Conservation (phyloP, 257 asterid genomes). For the Prunella vulgaris region DNA sequence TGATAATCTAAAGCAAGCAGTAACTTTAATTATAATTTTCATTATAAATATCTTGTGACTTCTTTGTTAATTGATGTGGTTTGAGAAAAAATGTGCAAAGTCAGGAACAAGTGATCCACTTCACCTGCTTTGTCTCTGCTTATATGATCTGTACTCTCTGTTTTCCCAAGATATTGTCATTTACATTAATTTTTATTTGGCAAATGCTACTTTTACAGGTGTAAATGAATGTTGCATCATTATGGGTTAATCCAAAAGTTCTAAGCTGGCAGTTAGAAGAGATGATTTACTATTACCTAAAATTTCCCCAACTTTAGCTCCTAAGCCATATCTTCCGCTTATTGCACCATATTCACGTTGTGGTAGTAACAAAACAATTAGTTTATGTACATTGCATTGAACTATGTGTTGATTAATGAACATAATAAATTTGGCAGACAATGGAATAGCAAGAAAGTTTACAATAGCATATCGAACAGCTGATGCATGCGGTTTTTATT, state of each 20-base stretch:
- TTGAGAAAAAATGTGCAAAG: not conserved
- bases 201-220: constrained; percentile 43
- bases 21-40: not conserved
- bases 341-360: constrained; percentile 97
- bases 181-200: not conserved
- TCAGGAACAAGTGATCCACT: not conserved
- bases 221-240: constrained; percentile 32
- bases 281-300: constrained; percentile 60
- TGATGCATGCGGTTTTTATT: no score
- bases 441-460: no score
- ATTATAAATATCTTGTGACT: not conserved
- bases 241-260: constrained; percentile 29
- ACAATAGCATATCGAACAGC: no score
- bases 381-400: no score
- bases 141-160: not conserved
- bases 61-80: not conserved
- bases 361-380: no score
- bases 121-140: not conserved
- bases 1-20: constrained; percentile 1
- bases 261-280: constrained; percentile 27
- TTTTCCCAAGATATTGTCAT: constrained; percentile 5
- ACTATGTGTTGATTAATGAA: no score
- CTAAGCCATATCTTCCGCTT: constrained; percentile 84
- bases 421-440: no score
- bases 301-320: constrained; percentile 56